These are phyloP conservation scores for Cutaneotrichosporon sp. DNA, from an alignment of 1,284 basidiomycete genomes.

Conservation along the genomic window DNA sequence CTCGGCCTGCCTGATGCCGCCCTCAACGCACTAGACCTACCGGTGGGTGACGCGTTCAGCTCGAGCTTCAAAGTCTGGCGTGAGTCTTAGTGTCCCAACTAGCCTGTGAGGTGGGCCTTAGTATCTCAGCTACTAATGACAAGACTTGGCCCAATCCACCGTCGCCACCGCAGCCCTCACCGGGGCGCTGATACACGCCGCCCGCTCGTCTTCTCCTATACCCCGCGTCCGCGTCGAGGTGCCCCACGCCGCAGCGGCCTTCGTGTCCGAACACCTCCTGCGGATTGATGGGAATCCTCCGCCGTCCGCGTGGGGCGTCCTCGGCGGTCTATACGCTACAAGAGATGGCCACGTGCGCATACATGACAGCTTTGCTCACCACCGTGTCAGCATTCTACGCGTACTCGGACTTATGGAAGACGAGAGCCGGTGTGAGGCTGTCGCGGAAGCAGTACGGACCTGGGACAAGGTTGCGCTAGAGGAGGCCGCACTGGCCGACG, in stretches of 20 bases:
- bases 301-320: not conserved
- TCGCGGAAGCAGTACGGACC: not conserved
- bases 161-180: not conserved
- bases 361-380: not conserved
- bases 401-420: not conserved
- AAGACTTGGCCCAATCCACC: not conserved
- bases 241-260: not conserved
- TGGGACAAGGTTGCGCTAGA: not conserved
- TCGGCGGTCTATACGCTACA: not conserved
- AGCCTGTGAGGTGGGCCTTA: too few relatives aligned
- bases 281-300: not conserved
- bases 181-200: not conserved
- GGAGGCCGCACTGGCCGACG: not conserved
- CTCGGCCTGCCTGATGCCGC: not conserved
- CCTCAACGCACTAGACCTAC: not conserved
- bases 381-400: not conserved
- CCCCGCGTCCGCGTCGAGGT: not conserved
- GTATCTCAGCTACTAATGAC: not conserved
- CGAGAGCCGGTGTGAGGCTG: not conserved
- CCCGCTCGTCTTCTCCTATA: not conserved
- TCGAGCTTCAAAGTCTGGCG: constrained; percentile 1
- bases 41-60: not conserved
- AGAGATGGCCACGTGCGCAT: not conserved
- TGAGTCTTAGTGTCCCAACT: not conserved
- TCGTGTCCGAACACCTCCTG: constrained; percentile 1